These are phyloP conservation scores for Nemania sp. DNA, from an alignment of 2,329 filamentous ascomycete genomes.

Conservation along the genomic window DNA sequence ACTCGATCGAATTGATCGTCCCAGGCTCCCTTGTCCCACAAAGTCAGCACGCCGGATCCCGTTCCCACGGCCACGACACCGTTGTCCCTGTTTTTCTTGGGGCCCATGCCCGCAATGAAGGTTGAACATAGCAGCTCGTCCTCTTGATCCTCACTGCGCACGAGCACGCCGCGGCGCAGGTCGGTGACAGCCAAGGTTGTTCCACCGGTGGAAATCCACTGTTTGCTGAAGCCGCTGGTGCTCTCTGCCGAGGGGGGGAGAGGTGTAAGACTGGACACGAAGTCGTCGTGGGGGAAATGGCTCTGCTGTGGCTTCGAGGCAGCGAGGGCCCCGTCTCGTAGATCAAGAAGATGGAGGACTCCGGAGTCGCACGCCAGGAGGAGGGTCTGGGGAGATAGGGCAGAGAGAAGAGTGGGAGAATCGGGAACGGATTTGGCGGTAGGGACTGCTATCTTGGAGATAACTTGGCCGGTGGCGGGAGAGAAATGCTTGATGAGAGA, in stretches of 20 bases:
- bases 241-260: conserved; percentile 83
- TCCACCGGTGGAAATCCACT: conserved; percentile 94
- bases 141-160: conserved; percentile 93
- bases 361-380: conserved; percentile 92
- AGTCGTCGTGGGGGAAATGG: conserved; percentile 90
- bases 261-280: conserved; percentile 87
- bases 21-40: conserved; percentile 96
- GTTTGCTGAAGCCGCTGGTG: conserved; percentile 90
- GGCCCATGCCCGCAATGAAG: conserved; percentile 81
- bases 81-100: conserved; percentile 72
- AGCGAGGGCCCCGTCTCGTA: conserved; percentile 72
- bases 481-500: conserved; percentile 69
- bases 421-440: conserved; percentile 67
- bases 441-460: conserved; percentile 85
- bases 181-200: conserved; percentile 93
- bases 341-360: conserved; percentile 87
- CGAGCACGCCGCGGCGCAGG: conserved; percentile 84
- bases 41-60: conserved; percentile 82
- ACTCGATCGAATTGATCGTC: conserved; percentile 94
- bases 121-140: conserved; percentile 88
- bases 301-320: conserved; percentile 78
- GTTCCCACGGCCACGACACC: conserved; percentile 82
- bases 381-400: conserved; percentile 86
- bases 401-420: conserved; percentile 83
- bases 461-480: conserved; percentile 73